Conservation (phyloP, 805 yeast species). For the Yarrowia sp. region DNA sequence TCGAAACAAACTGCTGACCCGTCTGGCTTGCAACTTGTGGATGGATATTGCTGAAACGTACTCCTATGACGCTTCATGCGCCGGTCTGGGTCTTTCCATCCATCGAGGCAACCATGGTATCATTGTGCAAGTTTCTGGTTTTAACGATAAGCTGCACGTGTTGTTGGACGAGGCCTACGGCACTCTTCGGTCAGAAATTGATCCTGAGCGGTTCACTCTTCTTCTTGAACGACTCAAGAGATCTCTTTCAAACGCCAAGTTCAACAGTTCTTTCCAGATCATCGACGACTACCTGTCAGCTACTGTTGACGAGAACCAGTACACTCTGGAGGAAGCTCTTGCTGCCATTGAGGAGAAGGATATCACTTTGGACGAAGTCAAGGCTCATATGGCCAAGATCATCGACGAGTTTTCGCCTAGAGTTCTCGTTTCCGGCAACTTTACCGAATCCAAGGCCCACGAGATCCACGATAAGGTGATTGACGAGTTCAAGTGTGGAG, state of each 20-base stretch:
- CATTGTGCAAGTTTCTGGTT: conserved; percentile 8
- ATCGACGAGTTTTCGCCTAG: not conserved
- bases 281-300: conserved; percentile 4
- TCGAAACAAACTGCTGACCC: not conserved
- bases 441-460: conserved; percentile 1
- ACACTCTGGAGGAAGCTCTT: conserved; percentile 58
- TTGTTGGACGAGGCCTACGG: not conserved
- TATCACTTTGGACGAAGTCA: conserved; percentile 15
- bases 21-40: conserved; percentile 1
- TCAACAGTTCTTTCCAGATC: conserved; percentile 7
- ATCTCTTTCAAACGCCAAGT: not conserved
- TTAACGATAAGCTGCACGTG: conserved; percentile 16
- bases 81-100: not conserved
- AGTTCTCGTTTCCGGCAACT: conserved; percentile 11
- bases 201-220: conserved; percentile 9
- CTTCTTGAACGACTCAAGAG: conserved; percentile 8
- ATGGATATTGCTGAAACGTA: conserved; percentile 24
- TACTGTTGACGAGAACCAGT: not conserved
- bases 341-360: conserved; percentile 72
- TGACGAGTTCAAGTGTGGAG: conserved; percentile 6
- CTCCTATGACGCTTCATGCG: conserved; percentile 9
- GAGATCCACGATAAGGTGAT: conserved; percentile 10
- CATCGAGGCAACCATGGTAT: not conserved
- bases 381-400: not conserved
- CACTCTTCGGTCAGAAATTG: not conserved